These are phyloP conservation scores for Colletotrichum caudatum DNA, from an alignment of 2,329 filamentous ascomycete species.

Conservation along the genomic window DNA sequence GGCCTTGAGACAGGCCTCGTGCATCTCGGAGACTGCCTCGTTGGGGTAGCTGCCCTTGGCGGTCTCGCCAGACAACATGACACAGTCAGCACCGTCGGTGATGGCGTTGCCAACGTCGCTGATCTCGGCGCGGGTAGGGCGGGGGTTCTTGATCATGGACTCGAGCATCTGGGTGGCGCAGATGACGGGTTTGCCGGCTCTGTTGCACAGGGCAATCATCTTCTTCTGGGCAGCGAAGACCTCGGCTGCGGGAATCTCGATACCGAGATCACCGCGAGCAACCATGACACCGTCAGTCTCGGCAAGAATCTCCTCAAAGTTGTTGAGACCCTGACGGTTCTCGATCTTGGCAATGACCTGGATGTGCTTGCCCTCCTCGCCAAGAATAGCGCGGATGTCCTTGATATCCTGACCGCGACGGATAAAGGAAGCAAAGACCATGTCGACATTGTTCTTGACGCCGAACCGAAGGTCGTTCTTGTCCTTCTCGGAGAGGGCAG, in stretches of 20 bases:
- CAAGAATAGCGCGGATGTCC: slow-evolving; percentile 91
- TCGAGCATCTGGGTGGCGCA: slow-evolving; percentile 99
- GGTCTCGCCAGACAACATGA: slow-evolving; percentile 99
- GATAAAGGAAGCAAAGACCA: slow-evolving; percentile 99
- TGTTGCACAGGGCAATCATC: slow-evolving; percentile 99
- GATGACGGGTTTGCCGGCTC: slow-evolving; percentile 98
- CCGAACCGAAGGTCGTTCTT: slow-evolving; percentile 93
- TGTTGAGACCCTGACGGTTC: slow-evolving; percentile 99
- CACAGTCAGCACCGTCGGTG: slow-evolving; percentile 97
- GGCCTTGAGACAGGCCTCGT: slow-evolving; percentile 95
- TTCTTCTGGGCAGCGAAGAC: slow-evolving; percentile 99
- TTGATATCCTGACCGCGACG: slow-evolving; percentile 92
- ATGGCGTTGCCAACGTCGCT: slow-evolving; percentile 98
- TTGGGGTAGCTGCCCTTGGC: slow-evolving; percentile 96
- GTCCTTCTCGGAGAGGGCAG: slow-evolving; percentile 97
- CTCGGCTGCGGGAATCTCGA: slow-evolving; percentile 98
- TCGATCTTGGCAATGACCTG: slow-evolving; percentile 99
- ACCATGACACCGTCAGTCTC: slow-evolving; percentile 99
- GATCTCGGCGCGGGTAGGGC: slow-evolving; percentile 97
- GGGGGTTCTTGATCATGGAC: slow-evolving; percentile 99
- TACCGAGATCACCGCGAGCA: slow-evolving; percentile 96
- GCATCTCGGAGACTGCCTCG: slow-evolving; percentile 97
- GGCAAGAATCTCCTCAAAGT: slow-evolving; percentile 96
- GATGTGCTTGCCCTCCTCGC: slow-evolving; percentile 92
- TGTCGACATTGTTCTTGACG: slow-evolving; percentile 98